These are phyloP conservation scores for Tylopilus rubrobrunneus DNA, from an alignment of 768 basidiomycete species.

Conservation along the genomic window DNA sequence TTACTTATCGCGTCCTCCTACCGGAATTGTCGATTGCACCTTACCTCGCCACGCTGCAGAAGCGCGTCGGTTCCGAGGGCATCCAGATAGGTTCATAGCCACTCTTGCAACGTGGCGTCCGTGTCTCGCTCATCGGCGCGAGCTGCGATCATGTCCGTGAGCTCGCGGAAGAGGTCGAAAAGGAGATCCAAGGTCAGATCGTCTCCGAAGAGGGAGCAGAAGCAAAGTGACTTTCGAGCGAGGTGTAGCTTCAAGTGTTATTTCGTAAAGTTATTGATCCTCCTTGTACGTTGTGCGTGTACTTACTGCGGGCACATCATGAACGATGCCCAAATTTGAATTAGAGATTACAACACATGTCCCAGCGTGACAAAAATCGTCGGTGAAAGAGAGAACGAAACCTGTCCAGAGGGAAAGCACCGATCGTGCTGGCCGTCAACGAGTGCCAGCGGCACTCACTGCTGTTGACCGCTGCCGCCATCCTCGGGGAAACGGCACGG, in stretches of 20 bases:
- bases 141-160: slow-evolving; percentile 45
- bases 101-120: slow-evolving; percentile 54
- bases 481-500: slow-evolving; percentile 7
- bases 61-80: slow-evolving; percentile 66
- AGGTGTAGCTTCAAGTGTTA: neutral
- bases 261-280: neutral
- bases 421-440: neutral
- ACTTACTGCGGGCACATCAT: neutral
- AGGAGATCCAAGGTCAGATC: slow-evolving; percentile 51
- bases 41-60: slow-evolving; percentile 75
- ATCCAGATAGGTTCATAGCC: slow-evolving; percentile 84
- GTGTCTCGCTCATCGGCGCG: slow-evolving; percentile 56
- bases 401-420: neutral
- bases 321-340: neutral
- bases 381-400: neutral
- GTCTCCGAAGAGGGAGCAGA: slow-evolving; percentile 65
- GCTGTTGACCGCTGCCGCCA: neutral
- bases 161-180: slow-evolving; percentile 61
- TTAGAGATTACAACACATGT: too few relatives aligned
- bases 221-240: slow-evolving; percentile 38
- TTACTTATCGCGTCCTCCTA: slow-evolving; percentile 20
- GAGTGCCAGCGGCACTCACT: slow-evolving; percentile 1
- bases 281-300: neutral
- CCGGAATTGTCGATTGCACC: slow-evolving; percentile 87
- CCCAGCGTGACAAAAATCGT: neutral